Percentiles rank a stretch among this genome's conserved stretches.
These are phyloP conservation scores for Yarrowia divulgata DNA, from an alignment of 805 yeast species.

Conservation along the genomic window DNA sequence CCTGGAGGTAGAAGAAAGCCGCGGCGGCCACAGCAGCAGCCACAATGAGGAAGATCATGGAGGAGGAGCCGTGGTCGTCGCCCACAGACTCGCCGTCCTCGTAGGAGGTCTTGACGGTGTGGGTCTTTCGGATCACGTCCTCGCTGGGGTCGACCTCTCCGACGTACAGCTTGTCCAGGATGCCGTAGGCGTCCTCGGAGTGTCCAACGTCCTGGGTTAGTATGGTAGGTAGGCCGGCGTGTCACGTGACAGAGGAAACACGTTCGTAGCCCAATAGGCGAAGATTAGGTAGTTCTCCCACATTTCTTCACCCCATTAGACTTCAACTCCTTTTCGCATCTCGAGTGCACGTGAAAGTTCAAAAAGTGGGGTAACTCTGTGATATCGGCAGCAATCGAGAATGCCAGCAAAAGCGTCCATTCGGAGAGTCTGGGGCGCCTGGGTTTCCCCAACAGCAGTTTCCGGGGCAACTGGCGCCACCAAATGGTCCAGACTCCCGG, in stretches of 20 bases:
- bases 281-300: neutral
- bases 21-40: conserved; percentile 50
- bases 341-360: conserved; percentile 37
- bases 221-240: neutral
- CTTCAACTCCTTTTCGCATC: conserved; percentile 6
- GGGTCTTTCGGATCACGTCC: conserved; percentile 45
- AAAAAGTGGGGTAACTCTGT: conserved; percentile 20
- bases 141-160: conserved; percentile 75
- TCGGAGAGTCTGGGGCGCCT: neutral
- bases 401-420: neutral
- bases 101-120: conserved; percentile 39
- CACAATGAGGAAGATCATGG: conserved; percentile 45
- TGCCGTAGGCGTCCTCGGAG: conserved; percentile 91
- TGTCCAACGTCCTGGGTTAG: conserved; percentile 81
- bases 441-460: neutral
- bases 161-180: conserved; percentile 68
- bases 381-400: conserved; percentile 10
- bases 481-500: neutral
- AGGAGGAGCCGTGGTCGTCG: conserved; percentile 43
- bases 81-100: conserved; percentile 44
- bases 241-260: conserved; percentile 3
- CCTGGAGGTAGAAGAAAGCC: conserved; percentile 49
- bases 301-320: conserved; percentile 42
- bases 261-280: neutral
- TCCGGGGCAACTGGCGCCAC: neutral